A percentile compares a stretch with the other conserved stretches of the same genome.
These are phyloP conservation scores for Diplodia intermedia DNA, from an alignment of 2,329 filamentous ascomycete genomes.

Conservation along the genomic window DNA sequence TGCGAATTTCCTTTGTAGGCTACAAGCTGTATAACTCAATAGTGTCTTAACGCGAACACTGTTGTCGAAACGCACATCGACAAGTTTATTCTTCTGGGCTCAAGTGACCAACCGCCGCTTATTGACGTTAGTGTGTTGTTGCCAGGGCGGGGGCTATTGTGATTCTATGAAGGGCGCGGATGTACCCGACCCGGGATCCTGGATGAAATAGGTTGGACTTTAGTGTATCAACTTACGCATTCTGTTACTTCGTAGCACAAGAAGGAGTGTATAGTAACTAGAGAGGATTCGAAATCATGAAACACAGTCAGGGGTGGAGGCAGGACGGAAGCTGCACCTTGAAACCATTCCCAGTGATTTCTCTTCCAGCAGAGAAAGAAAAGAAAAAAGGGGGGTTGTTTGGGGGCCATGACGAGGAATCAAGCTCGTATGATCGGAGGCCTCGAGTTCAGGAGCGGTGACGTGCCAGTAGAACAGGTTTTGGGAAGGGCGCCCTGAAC, in stretches of 20 bases:
- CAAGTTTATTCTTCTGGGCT: neutral
- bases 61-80: slow-evolving; percentile 15
- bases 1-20: slow-evolving; percentile 23
- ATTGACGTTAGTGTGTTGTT: neutral
- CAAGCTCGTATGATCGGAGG: neutral
- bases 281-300: slow-evolving; percentile 22
- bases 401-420: neutral
- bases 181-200: slow-evolving; percentile 5
- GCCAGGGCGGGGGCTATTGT: neutral
- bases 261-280: slow-evolving; percentile 3
- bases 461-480: slow-evolving; percentile 2
- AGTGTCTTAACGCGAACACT: slow-evolving; percentile 27
- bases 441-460: neutral
- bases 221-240: neutral
- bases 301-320: slow-evolving; percentile 1
- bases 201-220: slow-evolving; percentile 7
- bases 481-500: slow-evolving; percentile 19
- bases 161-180: slow-evolving; percentile 10
- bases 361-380: neutral
- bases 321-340: slow-evolving; percentile 16
- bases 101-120: neutral
- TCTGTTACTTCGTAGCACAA: slow-evolving; percentile 1
- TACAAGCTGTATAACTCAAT: slow-evolving; percentile 29
- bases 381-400: too few relatives aligned
- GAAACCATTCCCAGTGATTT: neutral